These are phyloP conservation scores for Blakeslea trispora DNA, from an alignment of 371 early-diverging fungal species.

Conservation along the genomic window DNA sequence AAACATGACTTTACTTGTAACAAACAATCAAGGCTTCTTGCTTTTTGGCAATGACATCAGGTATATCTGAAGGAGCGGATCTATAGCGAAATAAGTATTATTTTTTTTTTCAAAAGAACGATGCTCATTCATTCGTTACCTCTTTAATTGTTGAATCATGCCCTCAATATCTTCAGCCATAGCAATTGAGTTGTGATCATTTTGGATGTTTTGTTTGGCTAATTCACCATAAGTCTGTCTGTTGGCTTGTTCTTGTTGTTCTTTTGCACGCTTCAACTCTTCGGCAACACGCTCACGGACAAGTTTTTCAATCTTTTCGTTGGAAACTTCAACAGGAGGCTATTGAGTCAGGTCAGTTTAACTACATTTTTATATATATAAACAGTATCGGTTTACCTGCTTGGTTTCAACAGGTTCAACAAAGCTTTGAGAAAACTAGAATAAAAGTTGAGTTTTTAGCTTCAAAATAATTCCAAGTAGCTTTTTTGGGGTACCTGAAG, in stretches of 20 bases:
- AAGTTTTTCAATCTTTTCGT: slow-evolving; percentile 45
- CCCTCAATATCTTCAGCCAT: slow-evolving; percentile 46
- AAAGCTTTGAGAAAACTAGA: slow-evolving; percentile 11
- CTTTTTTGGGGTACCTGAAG: slow-evolving; percentile 31
- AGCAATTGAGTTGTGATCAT: slow-evolving; percentile 49
- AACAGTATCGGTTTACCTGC: too few species aligned
- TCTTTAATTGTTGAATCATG: slow-evolving; percentile 50
- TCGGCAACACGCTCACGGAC: slow-evolving; percentile 50
- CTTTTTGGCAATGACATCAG: slow-evolving; percentile 40
- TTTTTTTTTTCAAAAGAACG: too few species aligned
- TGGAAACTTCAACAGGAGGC: slow-evolving; percentile 13
- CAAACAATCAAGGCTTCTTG: slow-evolving; percentile 51
- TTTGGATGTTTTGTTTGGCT: slow-evolving; percentile 44
- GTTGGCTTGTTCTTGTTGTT: slow-evolving; percentile 33
- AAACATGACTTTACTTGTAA: slow-evolving; percentile 43
- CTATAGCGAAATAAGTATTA: too few species aligned
- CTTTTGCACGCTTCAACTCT: slow-evolving; percentile 37
- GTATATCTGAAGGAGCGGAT: slow-evolving; percentile 41
- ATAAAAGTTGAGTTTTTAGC: background rate
- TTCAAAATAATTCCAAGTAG: background rate
- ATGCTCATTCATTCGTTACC: too few species aligned
- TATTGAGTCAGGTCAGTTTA: background rate
- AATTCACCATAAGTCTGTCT: slow-evolving; percentile 37
- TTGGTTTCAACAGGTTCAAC: slow-evolving; percentile 5
- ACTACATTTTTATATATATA: too few species aligned